A percentile compares a stretch with the other conserved stretches of the same genome.
Evolutionary conservation across 2,329 filamentous ascomycete species (phyloP).

Genomic region (Diaporthe citrichinensis): DNA sequence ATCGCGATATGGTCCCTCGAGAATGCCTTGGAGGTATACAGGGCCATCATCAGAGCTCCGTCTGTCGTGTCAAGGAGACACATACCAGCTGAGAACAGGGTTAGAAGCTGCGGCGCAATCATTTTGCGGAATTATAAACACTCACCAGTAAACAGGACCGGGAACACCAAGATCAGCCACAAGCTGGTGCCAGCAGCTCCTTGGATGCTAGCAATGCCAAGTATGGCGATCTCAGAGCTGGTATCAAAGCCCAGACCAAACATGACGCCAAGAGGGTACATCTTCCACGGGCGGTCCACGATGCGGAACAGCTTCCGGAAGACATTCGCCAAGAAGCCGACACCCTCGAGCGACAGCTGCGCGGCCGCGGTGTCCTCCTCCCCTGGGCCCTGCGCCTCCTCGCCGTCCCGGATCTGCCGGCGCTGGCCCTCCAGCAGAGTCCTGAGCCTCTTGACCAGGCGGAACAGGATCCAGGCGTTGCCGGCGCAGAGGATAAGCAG

Average conservation of each 20-base stretch:
- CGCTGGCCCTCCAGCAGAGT: conserved; percentile 66
- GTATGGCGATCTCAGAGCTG: conserved; percentile 90
- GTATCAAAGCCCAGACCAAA: conserved; percentile 97
- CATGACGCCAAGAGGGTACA: conserved; percentile 90
- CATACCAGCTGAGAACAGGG: conserved; percentile 79
- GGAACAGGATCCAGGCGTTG: conserved; percentile 88
- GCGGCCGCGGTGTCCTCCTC: conserved; percentile 54
- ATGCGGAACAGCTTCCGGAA: conserved; percentile 84
- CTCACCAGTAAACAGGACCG: conserved; percentile 86
- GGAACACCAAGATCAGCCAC: conserved; percentile 95
- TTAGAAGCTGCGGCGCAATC: not conserved
- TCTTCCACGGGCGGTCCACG: conserved; percentile 88
- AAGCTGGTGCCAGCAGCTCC: conserved; percentile 88
- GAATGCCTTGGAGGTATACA: conserved; percentile 87
- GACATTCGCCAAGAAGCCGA: conserved; percentile 79
- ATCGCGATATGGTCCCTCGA: conserved; percentile 89
- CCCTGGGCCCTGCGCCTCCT: conserved; percentile 10
- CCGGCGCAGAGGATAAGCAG: conserved; percentile 85
- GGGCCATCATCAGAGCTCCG: conserved; percentile 93
- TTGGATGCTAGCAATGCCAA: conserved; percentile 92
- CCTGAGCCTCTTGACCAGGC: conserved; percentile 78
- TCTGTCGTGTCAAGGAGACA: conserved; percentile 94
- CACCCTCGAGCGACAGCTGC: conserved; percentile 80
- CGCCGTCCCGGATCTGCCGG: conserved; percentile 47
- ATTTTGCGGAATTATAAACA: not conserved